Conservation (phyloP, 352 stramenopile species). For the Phytophthora quininea region DNA sequence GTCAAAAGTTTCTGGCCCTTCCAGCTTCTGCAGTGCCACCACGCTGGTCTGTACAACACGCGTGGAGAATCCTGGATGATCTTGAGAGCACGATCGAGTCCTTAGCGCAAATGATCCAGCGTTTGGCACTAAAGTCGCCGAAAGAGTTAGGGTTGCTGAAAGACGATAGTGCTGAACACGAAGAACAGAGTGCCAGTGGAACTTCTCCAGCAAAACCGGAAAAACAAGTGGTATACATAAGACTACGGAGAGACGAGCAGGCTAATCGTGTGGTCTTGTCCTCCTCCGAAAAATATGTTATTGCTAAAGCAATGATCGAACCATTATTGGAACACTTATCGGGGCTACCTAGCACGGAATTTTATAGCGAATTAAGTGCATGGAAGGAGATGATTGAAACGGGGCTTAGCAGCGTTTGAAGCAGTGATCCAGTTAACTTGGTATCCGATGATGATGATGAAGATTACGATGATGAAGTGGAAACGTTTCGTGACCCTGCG, state of each 20-base stretch:
- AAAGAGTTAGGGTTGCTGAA: not conserved
- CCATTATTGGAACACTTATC: slow-evolving; percentile 9
- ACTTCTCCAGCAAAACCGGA: not conserved
- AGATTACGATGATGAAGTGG: not conserved
- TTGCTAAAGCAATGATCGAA: slow-evolving; percentile 5
- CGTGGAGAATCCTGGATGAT: not conserved
- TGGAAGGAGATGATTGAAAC: slow-evolving; percentile 17
- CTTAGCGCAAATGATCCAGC: not conserved
- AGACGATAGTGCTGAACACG: not conserved
- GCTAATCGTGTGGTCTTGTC: not conserved
- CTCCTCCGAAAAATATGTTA: not conserved
- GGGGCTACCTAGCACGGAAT: slow-evolving; percentile 8
- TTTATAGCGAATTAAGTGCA: slow-evolving; percentile 5
- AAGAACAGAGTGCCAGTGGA: not conserved
- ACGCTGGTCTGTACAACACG: not conserved
- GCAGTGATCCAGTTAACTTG: not conserved
- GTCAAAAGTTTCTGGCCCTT: not conserved
- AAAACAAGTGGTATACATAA: slow-evolving; percentile 4
- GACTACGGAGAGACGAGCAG: not conserved
- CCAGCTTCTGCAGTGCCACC: not conserved
- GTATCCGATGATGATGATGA: too few species aligned
- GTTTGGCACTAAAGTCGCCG: not conserved
- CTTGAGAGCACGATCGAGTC: not conserved
- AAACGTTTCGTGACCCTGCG: not conserved
- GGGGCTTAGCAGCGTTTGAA: not conserved